Evolutionary conservation across 2,329 filamentous ascomycete genomes (phyloP).

Genomic region (Coniochaeta sp.): DNA sequence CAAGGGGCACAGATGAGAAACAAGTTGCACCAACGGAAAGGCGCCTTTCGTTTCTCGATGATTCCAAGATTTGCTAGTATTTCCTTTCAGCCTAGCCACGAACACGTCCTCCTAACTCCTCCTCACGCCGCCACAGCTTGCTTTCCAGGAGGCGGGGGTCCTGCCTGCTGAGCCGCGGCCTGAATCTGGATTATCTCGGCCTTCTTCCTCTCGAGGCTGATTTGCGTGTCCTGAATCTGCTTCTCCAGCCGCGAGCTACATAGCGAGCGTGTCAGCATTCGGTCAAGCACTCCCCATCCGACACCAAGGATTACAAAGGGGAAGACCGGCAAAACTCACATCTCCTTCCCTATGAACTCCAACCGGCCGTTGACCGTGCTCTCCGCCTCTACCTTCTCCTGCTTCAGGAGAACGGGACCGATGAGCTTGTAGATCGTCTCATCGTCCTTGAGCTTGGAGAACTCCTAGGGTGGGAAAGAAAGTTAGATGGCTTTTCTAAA

Average conservation of each 20-base stretch:
- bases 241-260: conserved; percentile 32
- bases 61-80: no score
- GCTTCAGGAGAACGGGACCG: conserved; percentile 87
- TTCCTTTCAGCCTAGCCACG: not conserved
- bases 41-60: no score
- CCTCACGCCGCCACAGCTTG: conserved; percentile 20
- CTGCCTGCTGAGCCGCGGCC: conserved; percentile 39
- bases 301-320: no score
- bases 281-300: no score
- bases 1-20: no score
- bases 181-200: conserved; percentile 52
- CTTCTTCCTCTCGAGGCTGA: conserved; percentile 52
- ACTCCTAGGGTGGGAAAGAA: no score
- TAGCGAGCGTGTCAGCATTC: conserved; percentile 7
- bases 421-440: conserved; percentile 95
- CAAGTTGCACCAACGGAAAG: no score
- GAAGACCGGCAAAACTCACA: no score
- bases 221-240: conserved; percentile 48
- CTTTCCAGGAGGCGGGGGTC: conserved; percentile 21
- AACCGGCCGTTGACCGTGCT: conserved; percentile 85
- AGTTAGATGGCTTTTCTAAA: no score
- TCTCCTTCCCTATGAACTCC: conserved; percentile 89
- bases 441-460: conserved; percentile 67
- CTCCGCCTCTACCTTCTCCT: conserved; percentile 84
- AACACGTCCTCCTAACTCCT: conserved; percentile 17